Conservation (phyloP, 371 early-diverging fungal genomes). For the Dichotomocladium elegans region DNA sequence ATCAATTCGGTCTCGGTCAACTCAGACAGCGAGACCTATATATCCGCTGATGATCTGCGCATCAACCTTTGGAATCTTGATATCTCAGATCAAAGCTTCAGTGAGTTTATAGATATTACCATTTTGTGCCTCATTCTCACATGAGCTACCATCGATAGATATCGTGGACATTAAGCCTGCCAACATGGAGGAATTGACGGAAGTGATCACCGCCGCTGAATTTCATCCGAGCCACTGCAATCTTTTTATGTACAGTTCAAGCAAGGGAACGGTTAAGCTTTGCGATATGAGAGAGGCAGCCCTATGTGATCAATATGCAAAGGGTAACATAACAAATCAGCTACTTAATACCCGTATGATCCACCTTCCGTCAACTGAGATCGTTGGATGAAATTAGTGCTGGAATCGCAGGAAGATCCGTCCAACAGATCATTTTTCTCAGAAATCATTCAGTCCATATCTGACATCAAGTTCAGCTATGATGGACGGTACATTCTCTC, state of each 20-base stretch:
- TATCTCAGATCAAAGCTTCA: constrained; percentile 84
- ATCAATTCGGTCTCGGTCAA: constrained; percentile 94
- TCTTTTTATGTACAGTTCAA: constrained; percentile 88
- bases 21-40: constrained; percentile 85
- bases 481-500: constrained; percentile 96
- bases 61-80: constrained; percentile 93
- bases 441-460: constrained; percentile 94
- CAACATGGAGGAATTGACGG: constrained; percentile 93
- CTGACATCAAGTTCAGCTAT: constrained; percentile 88
- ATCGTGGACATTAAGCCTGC: constrained; percentile 96
- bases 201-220: constrained; percentile 93
- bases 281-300: constrained; percentile 88
- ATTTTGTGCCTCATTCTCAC: too few relatives aligned
- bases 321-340: constrained; percentile 29
- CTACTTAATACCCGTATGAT: neutral
- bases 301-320: constrained; percentile 81
- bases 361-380: too few relatives aligned
- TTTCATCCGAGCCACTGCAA: constrained; percentile 89
- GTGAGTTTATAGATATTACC: constrained; percentile 14
- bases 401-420: constrained; percentile 92
- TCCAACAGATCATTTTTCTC: constrained; percentile 91
- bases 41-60: constrained; percentile 93
- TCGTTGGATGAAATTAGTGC: constrained; percentile 47
- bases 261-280: constrained; percentile 87
- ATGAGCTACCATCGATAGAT: constrained; percentile 49